phyloP scores from a whole-genome alignment of 352 stramenopile species.

The Phytophthora foliorum region DNA sequence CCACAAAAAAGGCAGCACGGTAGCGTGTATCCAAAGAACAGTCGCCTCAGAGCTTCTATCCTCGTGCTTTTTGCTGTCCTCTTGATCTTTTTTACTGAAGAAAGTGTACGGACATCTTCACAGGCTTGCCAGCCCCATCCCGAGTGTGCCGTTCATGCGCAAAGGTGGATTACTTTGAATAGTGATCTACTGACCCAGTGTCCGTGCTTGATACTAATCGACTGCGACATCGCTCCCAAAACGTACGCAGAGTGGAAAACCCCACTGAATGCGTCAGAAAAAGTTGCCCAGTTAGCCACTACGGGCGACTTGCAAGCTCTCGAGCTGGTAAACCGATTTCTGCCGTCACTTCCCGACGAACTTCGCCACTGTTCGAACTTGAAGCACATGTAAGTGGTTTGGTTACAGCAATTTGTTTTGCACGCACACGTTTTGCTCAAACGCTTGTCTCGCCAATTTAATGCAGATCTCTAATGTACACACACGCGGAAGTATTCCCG shows the following conservation, averaged over 20 bases:
- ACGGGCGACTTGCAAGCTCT: conserved; percentile 20
- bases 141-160: conserved; percentile 5
- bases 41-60: conserved; percentile 2
- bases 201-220: conserved; percentile 32
- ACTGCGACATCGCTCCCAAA: conserved; percentile 16
- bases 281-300: conserved; percentile 19
- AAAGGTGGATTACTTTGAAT: conserved; percentile 18
- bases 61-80: conserved; percentile 17
- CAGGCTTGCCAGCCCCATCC: conserved; percentile 1
- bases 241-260: conserved; percentile 17
- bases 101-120: conserved; percentile 6
- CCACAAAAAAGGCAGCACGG: neutral
- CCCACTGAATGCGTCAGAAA: conserved; percentile 16
- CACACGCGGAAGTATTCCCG: conserved; percentile 32
- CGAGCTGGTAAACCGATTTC: conserved; percentile 22
- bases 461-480: conserved; percentile 42
- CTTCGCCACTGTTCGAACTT: conserved; percentile 5
- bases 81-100: conserved; percentile 12
- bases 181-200: conserved; percentile 12
- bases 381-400: neutral
- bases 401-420: neutral
- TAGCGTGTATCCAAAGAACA: conserved; percentile 26
- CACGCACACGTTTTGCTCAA: conserved; percentile 21
- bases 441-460: neutral
- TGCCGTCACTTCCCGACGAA: conserved; percentile 23